Evolutionary conservation across 768 basidiomycete genomes (phyloP).

Genomic region (Dendrothele bispora): DNA sequence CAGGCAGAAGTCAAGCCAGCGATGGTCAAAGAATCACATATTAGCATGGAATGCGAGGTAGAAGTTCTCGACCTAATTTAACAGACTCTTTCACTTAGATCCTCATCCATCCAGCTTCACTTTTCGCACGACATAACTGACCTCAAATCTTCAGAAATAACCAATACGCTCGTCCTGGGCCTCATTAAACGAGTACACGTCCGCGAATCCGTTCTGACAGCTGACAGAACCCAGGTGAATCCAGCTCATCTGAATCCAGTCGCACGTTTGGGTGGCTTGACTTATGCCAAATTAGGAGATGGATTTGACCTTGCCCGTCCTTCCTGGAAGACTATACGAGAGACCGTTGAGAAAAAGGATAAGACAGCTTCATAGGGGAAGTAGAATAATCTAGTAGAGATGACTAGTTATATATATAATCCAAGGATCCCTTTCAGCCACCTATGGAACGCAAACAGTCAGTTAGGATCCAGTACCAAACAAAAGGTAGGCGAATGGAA

Average conservation of each 20-base stretch:
- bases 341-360: not conserved
- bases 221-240: constrained; percentile 43
- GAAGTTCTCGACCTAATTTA: constrained; percentile 16
- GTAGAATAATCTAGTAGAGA: not conserved
- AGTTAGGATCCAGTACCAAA: too few relatives aligned
- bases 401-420: too few relatives aligned
- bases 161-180: constrained; percentile 51
- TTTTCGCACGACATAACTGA: constrained; percentile 48
- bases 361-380: not conserved
- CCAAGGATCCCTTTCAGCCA: too few relatives aligned
- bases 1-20: constrained; percentile 51
- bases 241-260: constrained; percentile 47
- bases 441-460: too few relatives aligned
- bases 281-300: constrained; percentile 48
- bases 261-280: constrained; percentile 54
- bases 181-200: constrained; percentile 55
- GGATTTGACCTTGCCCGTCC: constrained; percentile 46
- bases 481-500: too few relatives aligned
- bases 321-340: constrained; percentile 31
- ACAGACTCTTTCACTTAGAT: constrained; percentile 4
- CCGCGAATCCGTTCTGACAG: constrained; percentile 44
- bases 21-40: constrained; percentile 56
- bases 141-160: constrained; percentile 33
- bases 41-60: constrained; percentile 65
- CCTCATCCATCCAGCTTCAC: constrained; percentile 38